A percentile compares a stretch with the other conserved stretches of the same genome.
These are phyloP conservation scores for Darksidea phi DNA, from an alignment of 495 filamentous ascomycete genomes.

Conservation along the genomic window DNA sequence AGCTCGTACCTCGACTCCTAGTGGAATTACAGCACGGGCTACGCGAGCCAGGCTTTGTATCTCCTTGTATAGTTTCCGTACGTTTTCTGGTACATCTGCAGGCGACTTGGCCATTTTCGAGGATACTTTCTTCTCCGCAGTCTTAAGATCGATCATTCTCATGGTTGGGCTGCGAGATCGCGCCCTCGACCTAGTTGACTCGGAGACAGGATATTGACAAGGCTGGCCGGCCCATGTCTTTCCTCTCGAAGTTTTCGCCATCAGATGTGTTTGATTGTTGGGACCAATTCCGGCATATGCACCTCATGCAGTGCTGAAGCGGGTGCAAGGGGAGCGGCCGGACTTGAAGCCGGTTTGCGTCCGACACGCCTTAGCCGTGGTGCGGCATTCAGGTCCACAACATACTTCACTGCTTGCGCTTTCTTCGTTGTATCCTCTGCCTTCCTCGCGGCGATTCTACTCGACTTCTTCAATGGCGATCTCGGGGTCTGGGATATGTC, in stretches of 20 bases:
- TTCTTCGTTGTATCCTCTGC: too few species aligned
- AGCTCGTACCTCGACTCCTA: conserved; percentile 30
- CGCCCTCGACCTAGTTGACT: conserved; percentile 22
- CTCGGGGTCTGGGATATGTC: too few species aligned
- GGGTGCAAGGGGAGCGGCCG: too few species aligned
- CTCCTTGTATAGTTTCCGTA: conserved; percentile 18
- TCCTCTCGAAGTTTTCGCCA: conserved; percentile 16
- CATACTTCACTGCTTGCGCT: too few species aligned
- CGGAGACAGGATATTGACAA: conserved; percentile 2
- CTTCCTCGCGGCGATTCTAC: too few species aligned
- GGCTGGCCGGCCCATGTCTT: neutral
- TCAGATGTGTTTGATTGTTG: neutral
- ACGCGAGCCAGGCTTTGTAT: conserved; percentile 16
- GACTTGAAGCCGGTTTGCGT: too few species aligned
- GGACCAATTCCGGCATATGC: too few species aligned
- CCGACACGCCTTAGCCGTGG: too few species aligned
- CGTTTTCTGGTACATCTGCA: conserved; percentile 25
- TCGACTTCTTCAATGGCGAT: too few species aligned
- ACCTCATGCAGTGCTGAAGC: too few species aligned
- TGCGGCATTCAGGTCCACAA: too few species aligned
- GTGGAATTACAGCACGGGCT: conserved; percentile 23
- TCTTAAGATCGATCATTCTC: conserved; percentile 25
- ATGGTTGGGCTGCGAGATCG: conserved; percentile 29
- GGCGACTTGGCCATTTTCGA: conserved; percentile 15
- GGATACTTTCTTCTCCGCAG: conserved; percentile 25